These are phyloP conservation scores for Cicer arietinum DNA, from an alignment of 306 rosid genomes.

Conservation along the genomic window DNA sequence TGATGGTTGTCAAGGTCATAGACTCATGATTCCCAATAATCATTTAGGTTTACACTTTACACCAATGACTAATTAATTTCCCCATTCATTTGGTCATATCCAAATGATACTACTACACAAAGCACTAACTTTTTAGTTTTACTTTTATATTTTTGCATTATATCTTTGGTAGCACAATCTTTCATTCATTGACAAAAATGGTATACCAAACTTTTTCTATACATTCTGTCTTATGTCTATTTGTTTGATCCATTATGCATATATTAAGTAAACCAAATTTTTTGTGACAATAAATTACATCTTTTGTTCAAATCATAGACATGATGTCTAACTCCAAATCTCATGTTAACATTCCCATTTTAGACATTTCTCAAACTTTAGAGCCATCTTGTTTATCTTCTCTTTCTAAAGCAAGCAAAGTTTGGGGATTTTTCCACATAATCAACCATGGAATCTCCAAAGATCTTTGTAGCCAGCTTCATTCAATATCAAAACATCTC, in stretches of 20 bases:
- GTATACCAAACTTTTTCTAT: constrained; percentile 8
- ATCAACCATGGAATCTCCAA: constrained; percentile 90
- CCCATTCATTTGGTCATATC: neutral
- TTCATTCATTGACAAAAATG: constrained; percentile 25
- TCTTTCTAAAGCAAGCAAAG: constrained; percentile 74
- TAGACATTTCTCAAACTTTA: constrained; percentile 82
- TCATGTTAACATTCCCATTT: constrained; percentile 69
- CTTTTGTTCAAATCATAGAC: neutral
- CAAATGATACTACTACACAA: neutral
- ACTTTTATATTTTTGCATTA: neutral
- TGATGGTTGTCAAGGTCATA: constrained; percentile 37
- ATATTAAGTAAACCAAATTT: constrained; percentile 38
- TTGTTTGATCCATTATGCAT: constrained; percentile 11
- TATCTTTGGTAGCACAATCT: constrained; percentile 37
- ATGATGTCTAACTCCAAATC: constrained; percentile 60
- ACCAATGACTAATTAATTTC: constrained; percentile 10
- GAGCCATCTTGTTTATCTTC: constrained; percentile 62
- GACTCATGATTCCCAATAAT: constrained; percentile 39
- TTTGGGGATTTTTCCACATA: constrained; percentile 93
- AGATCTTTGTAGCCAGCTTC: constrained; percentile 66
- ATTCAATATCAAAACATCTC: constrained; percentile 56
- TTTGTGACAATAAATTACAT: neutral
- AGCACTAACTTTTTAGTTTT: constrained; percentile 8
- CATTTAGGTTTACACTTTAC: constrained; percentile 23
- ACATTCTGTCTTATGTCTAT: constrained; percentile 3